A percentile compares a stretch with the other conserved stretches of the same genome.
phyloP scores from a whole-genome alignment of 148 eudicot genomes.

The Dianthus caryophyllus region DNA sequence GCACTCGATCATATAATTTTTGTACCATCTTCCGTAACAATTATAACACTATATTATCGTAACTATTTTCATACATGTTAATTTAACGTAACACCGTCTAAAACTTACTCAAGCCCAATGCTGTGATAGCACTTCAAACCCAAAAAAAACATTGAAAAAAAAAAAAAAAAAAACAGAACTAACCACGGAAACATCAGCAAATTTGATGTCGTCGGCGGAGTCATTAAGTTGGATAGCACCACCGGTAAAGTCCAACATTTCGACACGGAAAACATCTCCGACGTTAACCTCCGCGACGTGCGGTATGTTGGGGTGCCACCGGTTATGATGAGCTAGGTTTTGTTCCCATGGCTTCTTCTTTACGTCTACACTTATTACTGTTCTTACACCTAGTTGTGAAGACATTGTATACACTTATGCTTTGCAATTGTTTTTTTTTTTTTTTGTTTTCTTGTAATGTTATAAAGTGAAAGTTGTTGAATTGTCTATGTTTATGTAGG shows the following conservation, averaged over 20 bases:
- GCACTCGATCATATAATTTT: no score
- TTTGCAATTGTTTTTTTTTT: neutral
- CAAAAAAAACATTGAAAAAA: no score
- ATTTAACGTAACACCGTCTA: no score
- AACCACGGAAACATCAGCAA: slow-evolving; percentile 47
- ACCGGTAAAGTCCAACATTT: slow-evolving; percentile 75
- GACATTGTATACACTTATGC: slow-evolving; percentile 6
- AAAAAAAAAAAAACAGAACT: slow-evolving; percentile 6
- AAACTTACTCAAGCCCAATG: no score
- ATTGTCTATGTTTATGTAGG: neutral
- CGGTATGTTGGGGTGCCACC: slow-evolving; percentile 77
- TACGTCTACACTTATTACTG: slow-evolving; percentile 46
- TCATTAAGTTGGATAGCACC: slow-evolving; percentile 46
- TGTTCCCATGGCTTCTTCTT: slow-evolving; percentile 70
- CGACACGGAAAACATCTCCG: slow-evolving; percentile 63
- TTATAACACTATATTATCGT: no score
- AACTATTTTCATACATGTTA: no score
- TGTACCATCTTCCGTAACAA: no score
- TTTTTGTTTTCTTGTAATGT: neutral
- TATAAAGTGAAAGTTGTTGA: neutral
- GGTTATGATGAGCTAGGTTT: slow-evolving; percentile 57
- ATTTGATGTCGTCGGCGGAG: slow-evolving; percentile 64
- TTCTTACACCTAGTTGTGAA: slow-evolving; percentile 32
- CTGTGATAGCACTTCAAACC: no score
- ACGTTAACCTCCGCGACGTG: slow-evolving; percentile 47